A percentile compares a stretch with the other conserved stretches of the same genome.
phyloP scores from a whole-genome alignment of 805 yeast genomes.

The Tetrapisispora pingtungensis region DNA sequence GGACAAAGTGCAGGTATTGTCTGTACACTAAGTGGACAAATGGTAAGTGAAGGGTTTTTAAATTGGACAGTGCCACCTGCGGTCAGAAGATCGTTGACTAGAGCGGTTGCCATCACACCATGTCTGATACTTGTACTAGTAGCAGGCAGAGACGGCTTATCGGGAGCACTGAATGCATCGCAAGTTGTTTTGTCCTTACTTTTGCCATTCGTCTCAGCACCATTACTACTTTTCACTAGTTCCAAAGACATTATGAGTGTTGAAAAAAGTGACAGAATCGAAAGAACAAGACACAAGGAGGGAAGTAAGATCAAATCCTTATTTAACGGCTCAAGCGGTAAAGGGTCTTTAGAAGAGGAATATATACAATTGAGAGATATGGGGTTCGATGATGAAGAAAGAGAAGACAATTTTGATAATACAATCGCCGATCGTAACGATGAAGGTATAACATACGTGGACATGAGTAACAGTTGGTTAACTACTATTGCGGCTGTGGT shows the following conservation, averaged over 20 bases:
- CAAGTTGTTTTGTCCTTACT: slow-evolving; percentile 76
- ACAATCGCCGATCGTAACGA: neutral
- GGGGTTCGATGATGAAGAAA: neutral
- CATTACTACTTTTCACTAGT: slow-evolving; percentile 72
- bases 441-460: slow-evolving; percentile 18
- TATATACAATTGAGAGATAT: slow-evolving; percentile 2
- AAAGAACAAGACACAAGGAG: slow-evolving; percentile 8
- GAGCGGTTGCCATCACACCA: slow-evolving; percentile 79
- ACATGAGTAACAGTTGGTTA: slow-evolving; percentile 37
- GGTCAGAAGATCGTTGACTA: slow-evolving; percentile 65
- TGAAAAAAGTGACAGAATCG: slow-evolving; percentile 18
- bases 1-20: slow-evolving; percentile 94
- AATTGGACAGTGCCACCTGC: slow-evolving; percentile 77
- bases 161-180: slow-evolving; percentile 66
- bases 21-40: slow-evolving; percentile 90
- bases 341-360: slow-evolving; percentile 1
- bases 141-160: slow-evolving; percentile 74
- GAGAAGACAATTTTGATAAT: neutral
- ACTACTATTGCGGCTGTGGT: slow-evolving; percentile 42
- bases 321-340: neutral
- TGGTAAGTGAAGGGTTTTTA: slow-evolving; percentile 87
- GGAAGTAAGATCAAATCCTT: neutral
- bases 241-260: slow-evolving; percentile 59
- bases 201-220: slow-evolving; percentile 82
- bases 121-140: slow-evolving; percentile 65